Percentiles rank a stretch among this genome's conserved stretches.
Evolutionary conservation across 2,329 filamentous ascomycete species (phyloP).

Genomic region (Cercospora beticola): DNA sequence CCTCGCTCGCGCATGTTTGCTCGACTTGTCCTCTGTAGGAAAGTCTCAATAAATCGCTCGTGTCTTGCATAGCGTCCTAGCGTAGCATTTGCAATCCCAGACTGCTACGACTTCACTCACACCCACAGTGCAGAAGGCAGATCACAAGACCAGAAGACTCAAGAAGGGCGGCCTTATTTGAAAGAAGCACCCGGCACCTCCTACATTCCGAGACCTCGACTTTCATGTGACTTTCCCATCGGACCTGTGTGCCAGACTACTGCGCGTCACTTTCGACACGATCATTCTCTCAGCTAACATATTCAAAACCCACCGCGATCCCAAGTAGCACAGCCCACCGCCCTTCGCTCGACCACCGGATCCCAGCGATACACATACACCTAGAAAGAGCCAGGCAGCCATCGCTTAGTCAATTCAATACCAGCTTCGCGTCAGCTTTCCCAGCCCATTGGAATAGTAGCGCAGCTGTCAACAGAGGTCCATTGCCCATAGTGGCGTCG

Average conservation of each 20-base stretch:
- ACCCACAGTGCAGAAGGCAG: background rate
- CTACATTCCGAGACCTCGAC: constrained; percentile 23
- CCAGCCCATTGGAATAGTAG: background rate
- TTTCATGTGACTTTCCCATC: constrained; percentile 23
- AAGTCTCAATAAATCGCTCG: background rate
- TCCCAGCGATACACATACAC: background rate
- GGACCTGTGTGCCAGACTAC: constrained; percentile 9
- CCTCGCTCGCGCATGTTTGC: constrained; percentile 16
- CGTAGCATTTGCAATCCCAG: constrained; percentile 16
- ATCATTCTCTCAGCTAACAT: background rate
- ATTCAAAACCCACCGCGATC: background rate
- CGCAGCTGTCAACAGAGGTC: background rate
- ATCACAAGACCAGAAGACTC: constrained; percentile 20
- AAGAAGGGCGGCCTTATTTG: constrained; percentile 12
- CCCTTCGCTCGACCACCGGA: background rate
- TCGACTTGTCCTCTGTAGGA: constrained; percentile 10
- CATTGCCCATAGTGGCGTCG: constrained; percentile 21
- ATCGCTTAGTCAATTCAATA: background rate
- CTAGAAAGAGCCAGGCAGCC: constrained; percentile 5
- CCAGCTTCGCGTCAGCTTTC: background rate
- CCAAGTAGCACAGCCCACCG: background rate
- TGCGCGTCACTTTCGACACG: constrained; percentile 9
- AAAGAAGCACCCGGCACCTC: constrained; percentile 9
- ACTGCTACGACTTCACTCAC: background rate
- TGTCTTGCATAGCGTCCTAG: constrained; percentile 17